phyloP scores from a whole-genome alignment of 495 filamentous ascomycete genomes.

The Neurospora discreta region DNA sequence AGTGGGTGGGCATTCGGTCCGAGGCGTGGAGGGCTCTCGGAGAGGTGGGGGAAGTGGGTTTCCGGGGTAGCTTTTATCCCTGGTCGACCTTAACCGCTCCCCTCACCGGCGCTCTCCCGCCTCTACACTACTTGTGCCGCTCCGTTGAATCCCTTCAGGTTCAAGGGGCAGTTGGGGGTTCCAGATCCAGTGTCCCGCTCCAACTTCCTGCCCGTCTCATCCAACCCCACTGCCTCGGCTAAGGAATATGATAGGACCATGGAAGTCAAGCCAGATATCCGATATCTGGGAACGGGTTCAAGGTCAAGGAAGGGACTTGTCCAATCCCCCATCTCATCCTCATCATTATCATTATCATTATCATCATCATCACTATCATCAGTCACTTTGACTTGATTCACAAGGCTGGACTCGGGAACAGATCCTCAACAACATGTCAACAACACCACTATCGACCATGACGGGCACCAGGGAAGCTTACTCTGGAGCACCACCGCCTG shows the following conservation, averaged over 20 bases:
- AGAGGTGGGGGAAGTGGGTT: background rate
- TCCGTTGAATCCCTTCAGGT: background rate
- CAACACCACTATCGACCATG: background rate
- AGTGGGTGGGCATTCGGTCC: background rate
- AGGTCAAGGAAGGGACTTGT: background rate
- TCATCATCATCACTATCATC: background rate
- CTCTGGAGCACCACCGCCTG: conserved; percentile 8
- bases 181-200: background rate
- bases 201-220: background rate
- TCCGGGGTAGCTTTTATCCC: background rate
- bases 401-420: background rate
- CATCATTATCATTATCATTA: background rate
- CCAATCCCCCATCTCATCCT: background rate
- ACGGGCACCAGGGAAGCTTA: conserved; percentile 4
- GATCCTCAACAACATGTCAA: background rate
- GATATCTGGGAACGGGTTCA: background rate
- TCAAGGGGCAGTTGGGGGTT: background rate
- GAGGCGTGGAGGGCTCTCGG: background rate
- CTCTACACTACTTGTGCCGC: background rate
- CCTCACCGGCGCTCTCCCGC: background rate
- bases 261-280: background rate
- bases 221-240: background rate
- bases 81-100: background rate
- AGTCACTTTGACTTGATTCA: background rate
- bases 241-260: background rate